A percentile compares a stretch with the other conserved stretches of the same genome.
Conservation (phyloP, 306 rosid genomes). For the Vigna trinervia region DNA sequence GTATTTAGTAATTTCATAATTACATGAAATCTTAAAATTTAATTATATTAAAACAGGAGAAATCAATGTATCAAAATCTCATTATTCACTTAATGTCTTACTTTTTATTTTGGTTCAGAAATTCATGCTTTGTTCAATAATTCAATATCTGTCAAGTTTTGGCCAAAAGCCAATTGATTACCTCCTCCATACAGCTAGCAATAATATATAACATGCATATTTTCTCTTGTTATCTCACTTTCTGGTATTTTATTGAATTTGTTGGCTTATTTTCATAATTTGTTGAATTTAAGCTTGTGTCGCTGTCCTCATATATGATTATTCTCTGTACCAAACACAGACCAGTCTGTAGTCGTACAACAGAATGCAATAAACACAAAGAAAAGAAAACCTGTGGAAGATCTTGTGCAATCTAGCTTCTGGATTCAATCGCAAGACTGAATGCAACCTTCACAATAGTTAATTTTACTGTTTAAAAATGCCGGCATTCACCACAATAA, state of each 20-base stretch:
- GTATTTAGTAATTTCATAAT: neutral
- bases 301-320: conserved; percentile 30
- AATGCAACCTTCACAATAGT: conserved; percentile 44
- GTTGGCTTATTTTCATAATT: neutral
- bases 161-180: conserved; percentile 6
- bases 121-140: neutral
- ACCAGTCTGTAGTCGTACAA: conserved; percentile 9
- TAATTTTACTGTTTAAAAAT: conserved; percentile 46
- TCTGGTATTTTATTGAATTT: neutral
- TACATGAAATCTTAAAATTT: neutral
- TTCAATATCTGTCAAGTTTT: neutral
- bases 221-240: too few species aligned
- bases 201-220: neutral
- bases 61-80: neutral
- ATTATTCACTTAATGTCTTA: neutral
- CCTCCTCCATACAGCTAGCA: neutral
- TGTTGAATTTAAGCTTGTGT: conserved; percentile 1
- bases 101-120: neutral
- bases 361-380: conserved; percentile 47
- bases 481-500: conserved; percentile 62
- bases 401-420: conserved; percentile 71
- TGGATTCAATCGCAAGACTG: conserved; percentile 52
- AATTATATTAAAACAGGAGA: neutral
- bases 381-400: conserved; percentile 64
- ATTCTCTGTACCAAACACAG: conserved; percentile 28